Evolutionary conservation across 106 monocot genomes (phyloP).

Genomic region (Apostasia shenzhenica): DNA sequence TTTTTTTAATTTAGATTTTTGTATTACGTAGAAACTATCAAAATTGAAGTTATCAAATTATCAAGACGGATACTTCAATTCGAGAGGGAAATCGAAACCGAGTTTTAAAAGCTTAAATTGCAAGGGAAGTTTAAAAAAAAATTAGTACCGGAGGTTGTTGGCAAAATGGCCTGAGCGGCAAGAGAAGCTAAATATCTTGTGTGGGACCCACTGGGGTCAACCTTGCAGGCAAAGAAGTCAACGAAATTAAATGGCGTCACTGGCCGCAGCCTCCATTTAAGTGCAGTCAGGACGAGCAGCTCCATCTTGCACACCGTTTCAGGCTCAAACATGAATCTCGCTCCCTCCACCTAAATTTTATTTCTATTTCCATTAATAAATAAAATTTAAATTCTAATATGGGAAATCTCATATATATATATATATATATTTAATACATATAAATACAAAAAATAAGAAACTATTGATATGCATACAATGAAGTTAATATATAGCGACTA

Average conservation of each 20-base stretch:
- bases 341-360: constrained; percentile 55
- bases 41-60: too few relatives aligned
- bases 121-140: not conserved
- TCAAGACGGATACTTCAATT: constrained; percentile 35
- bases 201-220: constrained; percentile 23
- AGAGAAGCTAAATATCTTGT: constrained; percentile 30
- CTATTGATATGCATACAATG: too few relatives aligned
- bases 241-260: constrained; percentile 69
- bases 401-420: too few relatives aligned
- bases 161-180: constrained; percentile 36
- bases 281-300: constrained; percentile 49
- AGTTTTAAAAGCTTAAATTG: not conserved
- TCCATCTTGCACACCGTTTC: constrained; percentile 57
- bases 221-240: constrained; percentile 43
- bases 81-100: constrained; percentile 8
- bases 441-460: too few relatives aligned
- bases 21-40: not conserved
- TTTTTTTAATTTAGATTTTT: not conserved
- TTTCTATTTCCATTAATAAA: constrained; percentile 1
- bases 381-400: too few relatives aligned
- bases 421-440: too few relatives aligned
- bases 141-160: constrained; percentile 34
- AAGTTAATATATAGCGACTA: too few relatives aligned
- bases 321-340: constrained; percentile 61
- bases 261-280: constrained; percentile 60